Evolutionary conservation across 441 rosid genomes (phyloP), one percentile per base, ranked within the genome.

Genomic region (Melastoma candidum): DNA sequence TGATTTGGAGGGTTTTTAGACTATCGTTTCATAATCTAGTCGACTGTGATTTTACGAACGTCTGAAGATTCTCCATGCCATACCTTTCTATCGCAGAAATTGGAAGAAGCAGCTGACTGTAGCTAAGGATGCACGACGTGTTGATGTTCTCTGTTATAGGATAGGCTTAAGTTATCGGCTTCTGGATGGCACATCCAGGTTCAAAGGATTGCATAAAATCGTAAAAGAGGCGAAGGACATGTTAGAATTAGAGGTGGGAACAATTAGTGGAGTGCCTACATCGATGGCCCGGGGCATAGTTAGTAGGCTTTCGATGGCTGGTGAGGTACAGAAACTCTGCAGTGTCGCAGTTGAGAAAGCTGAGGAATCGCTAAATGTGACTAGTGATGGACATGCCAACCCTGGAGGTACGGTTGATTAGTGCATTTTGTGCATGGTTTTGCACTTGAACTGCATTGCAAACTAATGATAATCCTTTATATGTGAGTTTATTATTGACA

Each of bases 121-220:
- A 49, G 96, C 99, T 13, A 94, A 80, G 75, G 97, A 87, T 74
- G 99, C 97, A 11, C 81, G 99, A 8, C 71, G 99, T 46, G 63
- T 89, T 52, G 99, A 94, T 63, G 83, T 82, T 47, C 74, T 94
- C 1, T 87, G 97, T 64, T 74, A 79, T 70, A 84, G 99, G 71
- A 87, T 94, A 67, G 82, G 70, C 71, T 72, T 94, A 73, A 77
- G 97, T 73, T 84, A 68, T 71, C 78, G 96, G 66, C 85, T 94
- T 59, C 81, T 94, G 17, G 76, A 76, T 49, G 95, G 84, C 49
- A 89, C 96, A 72, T 75, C 78, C 61, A 60, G 81, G 64, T 89
- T 86, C 70, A 68, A 73, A 75, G 85, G 83, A 63, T 57, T 94
- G 65, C 87, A 84, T 65, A 79, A 81, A 53, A 68, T 81, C 68